A percentile compares a stretch with the other conserved stretches of the same genome.
phyloP scores from a whole-genome alignment of 2,329 filamentous ascomycete genomes.

The Lachnellula suecica region DNA sequence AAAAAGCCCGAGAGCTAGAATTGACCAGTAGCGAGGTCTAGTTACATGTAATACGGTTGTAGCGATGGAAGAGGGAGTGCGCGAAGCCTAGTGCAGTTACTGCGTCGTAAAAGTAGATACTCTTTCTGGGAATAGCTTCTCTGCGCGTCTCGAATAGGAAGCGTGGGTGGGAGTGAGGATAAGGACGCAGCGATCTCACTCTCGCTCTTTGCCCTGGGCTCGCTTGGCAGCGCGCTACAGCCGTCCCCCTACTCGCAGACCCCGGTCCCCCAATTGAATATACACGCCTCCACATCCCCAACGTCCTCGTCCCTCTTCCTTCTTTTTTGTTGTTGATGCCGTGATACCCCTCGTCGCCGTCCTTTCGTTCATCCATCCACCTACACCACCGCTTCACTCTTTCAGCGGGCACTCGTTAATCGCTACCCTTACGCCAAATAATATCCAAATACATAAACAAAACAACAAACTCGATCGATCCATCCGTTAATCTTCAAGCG shows the following conservation, averaged over 20 bases:
- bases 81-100: too few species aligned
- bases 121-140: too few species aligned
- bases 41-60: too few species aligned
- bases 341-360: slow-evolving; percentile 48
- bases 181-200: not conserved
- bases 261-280: not conserved
- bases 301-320: slow-evolving; percentile 13
- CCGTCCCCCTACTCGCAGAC: too few species aligned
- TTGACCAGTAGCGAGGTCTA: too few species aligned
- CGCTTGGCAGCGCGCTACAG: too few species aligned
- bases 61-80: too few species aligned
- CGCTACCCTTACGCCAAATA: slow-evolving; percentile 20
- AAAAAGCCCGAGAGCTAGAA: too few species aligned
- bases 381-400: slow-evolving; percentile 73
- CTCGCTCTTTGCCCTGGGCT: not conserved
- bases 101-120: too few species aligned
- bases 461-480: not conserved
- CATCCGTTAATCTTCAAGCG: slow-evolving; percentile 9
- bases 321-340: slow-evolving; percentile 46
- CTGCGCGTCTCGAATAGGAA: too few species aligned
- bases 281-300: not conserved
- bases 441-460: slow-evolving; percentile 17
- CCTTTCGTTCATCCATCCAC: slow-evolving; percentile 33
- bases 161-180: not conserved
- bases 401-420: slow-evolving; percentile 80